Evolutionary conservation across 305 asterid species (phyloP), one percentile per base, ranked within the genome.

Genomic region (Caryopteris hybrid): DNA sequence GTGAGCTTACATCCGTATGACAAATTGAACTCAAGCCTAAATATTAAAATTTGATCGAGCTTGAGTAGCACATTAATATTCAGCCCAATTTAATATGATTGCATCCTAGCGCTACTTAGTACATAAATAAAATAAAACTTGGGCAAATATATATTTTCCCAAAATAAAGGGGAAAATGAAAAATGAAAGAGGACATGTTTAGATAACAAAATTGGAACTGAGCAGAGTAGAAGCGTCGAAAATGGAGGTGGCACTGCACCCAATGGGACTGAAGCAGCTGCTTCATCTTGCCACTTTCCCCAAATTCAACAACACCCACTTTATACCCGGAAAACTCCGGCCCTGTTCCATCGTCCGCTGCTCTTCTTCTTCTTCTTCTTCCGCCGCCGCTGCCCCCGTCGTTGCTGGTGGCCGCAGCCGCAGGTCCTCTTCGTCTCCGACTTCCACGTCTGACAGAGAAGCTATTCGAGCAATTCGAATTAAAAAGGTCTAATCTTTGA

Each of bases 391-490:
- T 23, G 66, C 69, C 20, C 42, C 73, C 4, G 80, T 74, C 48
- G 76, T 61, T 25, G 62, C 88, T 1, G 77, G 78, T n/a, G 80
- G 79, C 42, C 85, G 90, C 55, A 71, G 68, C 75, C 83, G 98
- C 43, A 72, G 82, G 71, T 54, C 86, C n/a, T 47, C 90, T 1
- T 63, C 84, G 1, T 47, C 89, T 45, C 62, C 88, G 34, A 72
- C 80, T 64, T 84, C 86, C 47, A 88, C 97, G 12, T 93, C 97
- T 5, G 98, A 93, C 69, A 86, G 86, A 78, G 98, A 90, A 57
- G 89, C 97, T 12, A 70, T 93, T 81, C 96, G 97, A 53, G 84
- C 92, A 36, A 90, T 90, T 38, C 96, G 97, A 31, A 83, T 93
- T 9, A 83, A 87, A 68, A 93, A 93, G 96, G 98, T 82, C 2